A percentile compares a stretch with the other conserved stretches of the same genome.
Conservation (phyloP, 1,284 basidiomycete genomes). For the Ustilago loliicola region DNA sequence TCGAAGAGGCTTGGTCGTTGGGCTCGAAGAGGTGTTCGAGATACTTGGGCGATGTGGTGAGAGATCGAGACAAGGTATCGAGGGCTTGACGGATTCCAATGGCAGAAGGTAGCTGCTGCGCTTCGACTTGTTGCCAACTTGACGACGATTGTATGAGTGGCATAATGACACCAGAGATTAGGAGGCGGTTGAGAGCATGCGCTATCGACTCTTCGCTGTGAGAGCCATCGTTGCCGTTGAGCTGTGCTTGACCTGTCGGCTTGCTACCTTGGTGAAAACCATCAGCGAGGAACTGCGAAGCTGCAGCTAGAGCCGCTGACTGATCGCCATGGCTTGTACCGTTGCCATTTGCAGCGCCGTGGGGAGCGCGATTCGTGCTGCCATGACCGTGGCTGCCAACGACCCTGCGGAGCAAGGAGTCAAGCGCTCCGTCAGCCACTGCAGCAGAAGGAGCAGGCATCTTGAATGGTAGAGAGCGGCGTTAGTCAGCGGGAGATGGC, state of each 20-base stretch:
- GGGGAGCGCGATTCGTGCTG: neutral
- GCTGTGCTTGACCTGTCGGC: neutral
- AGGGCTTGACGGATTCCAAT: slow-evolving; percentile 37
- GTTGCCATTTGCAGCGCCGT: neutral
- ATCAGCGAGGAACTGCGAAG: slow-evolving; percentile 38
- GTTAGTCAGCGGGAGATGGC: neutral
- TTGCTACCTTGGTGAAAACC: slow-evolving; percentile 13
- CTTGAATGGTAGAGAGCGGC: neutral
- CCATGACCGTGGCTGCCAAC: slow-evolving; percentile 8
- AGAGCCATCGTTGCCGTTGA: slow-evolving; percentile 9
- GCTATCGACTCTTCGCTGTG: slow-evolving; percentile 42
- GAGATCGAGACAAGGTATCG: slow-evolving; percentile 34
- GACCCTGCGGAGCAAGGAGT: slow-evolving; percentile 25
- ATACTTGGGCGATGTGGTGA: slow-evolving; percentile 44
- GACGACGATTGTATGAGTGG: slow-evolving; percentile 30
- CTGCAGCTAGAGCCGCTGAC: slow-evolving; percentile 31
- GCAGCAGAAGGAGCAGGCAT: slow-evolving; percentile 22
- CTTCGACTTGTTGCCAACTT: slow-evolving; percentile 3
- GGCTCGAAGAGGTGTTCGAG: slow-evolving; percentile 47
- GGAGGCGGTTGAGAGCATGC: slow-evolving; percentile 46
- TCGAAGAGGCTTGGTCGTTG: slow-evolving; percentile 4
- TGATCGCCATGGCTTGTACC: slow-evolving; percentile 1
- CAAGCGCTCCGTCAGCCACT: slow-evolving; percentile 21
- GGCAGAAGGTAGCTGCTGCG: slow-evolving; percentile 2
- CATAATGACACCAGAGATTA: slow-evolving; percentile 32